phyloP scores from a whole-genome alignment of 2,329 filamentous ascomycete genomes.

The Cladosporium sp. region DNA sequence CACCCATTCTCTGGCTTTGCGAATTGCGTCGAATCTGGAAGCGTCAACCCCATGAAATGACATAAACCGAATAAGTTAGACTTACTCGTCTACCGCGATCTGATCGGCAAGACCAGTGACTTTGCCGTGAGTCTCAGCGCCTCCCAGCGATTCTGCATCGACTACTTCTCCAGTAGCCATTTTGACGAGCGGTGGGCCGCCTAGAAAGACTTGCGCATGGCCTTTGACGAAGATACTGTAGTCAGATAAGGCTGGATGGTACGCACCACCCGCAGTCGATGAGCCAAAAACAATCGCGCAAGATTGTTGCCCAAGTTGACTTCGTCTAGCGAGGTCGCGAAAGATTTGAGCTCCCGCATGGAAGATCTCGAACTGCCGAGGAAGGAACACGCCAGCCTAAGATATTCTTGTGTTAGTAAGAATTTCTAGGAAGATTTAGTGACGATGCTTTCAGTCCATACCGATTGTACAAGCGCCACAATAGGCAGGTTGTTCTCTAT shows the following conservation, averaged over 20 bases:
- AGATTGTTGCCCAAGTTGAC: slow-evolving; percentile 40
- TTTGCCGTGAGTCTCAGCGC: slow-evolving; percentile 44
- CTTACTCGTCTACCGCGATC: slow-evolving; percentile 45
- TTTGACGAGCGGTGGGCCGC: slow-evolving; percentile 48
- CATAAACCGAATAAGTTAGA: neutral
- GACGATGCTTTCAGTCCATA: neutral
- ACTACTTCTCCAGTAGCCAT: slow-evolving; percentile 50
- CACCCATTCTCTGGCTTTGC: slow-evolving; percentile 43
- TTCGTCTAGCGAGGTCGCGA: slow-evolving; percentile 43
- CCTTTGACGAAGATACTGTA: slow-evolving; percentile 47
- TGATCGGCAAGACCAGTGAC: slow-evolving; percentile 47
- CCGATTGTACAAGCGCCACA: neutral
- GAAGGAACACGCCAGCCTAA: slow-evolving; percentile 32
- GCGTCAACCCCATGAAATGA: neutral
- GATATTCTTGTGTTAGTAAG: neutral
- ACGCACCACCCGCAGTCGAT: slow-evolving; percentile 46
- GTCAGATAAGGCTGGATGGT: slow-evolving; percentile 45
- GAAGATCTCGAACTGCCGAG: slow-evolving; percentile 49
- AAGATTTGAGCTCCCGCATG: slow-evolving; percentile 47
- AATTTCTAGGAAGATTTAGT: neutral
- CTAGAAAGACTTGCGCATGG: slow-evolving; percentile 49
- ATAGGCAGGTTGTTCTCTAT: neutral
- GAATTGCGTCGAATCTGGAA: slow-evolving; percentile 42
- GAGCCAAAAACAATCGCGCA: slow-evolving; percentile 49
- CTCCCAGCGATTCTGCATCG: slow-evolving; percentile 45